Percentiles rank a stretch among this genome's conserved stretches.
Conservation (phyloP, 805 yeast genomes). For the Lipomyces sp. region DNA sequence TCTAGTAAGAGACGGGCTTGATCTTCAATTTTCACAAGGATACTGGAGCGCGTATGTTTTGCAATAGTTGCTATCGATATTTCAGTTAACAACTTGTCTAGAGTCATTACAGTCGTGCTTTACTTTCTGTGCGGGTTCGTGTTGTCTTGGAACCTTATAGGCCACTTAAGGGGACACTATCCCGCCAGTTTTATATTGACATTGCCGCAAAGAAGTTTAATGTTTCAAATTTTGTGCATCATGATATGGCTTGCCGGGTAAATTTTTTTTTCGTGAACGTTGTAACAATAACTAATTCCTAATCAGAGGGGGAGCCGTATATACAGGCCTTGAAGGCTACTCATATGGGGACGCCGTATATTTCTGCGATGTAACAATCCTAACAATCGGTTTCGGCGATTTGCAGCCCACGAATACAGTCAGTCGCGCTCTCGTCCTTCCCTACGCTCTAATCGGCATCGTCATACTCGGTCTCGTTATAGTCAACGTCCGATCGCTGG, state of each 20-base stretch:
- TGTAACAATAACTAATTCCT: conserved; percentile 40
- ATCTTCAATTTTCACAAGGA: conserved; percentile 58
- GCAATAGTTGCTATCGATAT: conserved; percentile 40
- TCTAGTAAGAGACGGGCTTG: neutral
- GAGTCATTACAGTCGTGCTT: conserved; percentile 58
- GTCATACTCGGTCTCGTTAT: conserved; percentile 76
- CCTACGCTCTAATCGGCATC: conserved; percentile 73
- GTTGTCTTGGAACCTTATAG: conserved; percentile 64
- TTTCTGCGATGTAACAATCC: conserved; percentile 70
- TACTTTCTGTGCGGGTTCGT: conserved; percentile 63
- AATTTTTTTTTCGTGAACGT: neutral
- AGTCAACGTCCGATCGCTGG: conserved; percentile 68
- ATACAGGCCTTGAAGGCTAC: conserved; percentile 52
- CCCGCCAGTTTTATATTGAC: conserved; percentile 73
- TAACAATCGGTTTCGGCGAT: conserved; percentile 88
- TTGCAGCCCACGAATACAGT: conserved; percentile 59
- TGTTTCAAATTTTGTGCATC: conserved; percentile 67
- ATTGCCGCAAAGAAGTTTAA: conserved; percentile 69
- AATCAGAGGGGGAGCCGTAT: conserved; percentile 63
- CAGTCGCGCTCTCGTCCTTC: conserved; percentile 61
- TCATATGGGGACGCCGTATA: conserved; percentile 72
- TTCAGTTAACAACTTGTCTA: neutral
- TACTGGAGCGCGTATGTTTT: conserved; percentile 62
- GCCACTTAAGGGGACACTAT: conserved; percentile 63
- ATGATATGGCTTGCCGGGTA: conserved; percentile 63